These are phyloP conservation scores for Neofusicoccum laricinum DNA, from an alignment of 2,329 filamentous ascomycete genomes.

Conservation along the genomic window DNA sequence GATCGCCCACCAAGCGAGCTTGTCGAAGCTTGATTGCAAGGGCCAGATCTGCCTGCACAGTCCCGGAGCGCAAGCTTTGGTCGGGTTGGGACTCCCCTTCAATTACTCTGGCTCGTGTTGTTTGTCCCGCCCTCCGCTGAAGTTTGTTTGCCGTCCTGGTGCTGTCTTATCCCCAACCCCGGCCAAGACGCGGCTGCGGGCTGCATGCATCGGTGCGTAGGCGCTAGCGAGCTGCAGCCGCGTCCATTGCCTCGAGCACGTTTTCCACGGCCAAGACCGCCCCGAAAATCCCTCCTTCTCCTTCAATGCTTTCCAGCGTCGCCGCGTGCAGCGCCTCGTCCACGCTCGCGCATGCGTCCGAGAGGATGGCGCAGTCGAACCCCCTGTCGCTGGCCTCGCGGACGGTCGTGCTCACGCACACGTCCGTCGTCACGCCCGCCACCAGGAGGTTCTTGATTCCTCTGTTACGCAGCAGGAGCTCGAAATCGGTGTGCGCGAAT, in stretches of 20 bases:
- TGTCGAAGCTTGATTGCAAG: slow-evolving; percentile 1
- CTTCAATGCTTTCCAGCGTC: slow-evolving; percentile 23
- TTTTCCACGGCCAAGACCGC: slow-evolving; percentile 15
- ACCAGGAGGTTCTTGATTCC: slow-evolving; percentile 53
- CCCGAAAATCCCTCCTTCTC: slow-evolving; percentile 12
- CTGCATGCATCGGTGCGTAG: neutral
- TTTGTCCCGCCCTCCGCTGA: neutral
- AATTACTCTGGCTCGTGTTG: neutral
- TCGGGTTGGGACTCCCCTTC: neutral
- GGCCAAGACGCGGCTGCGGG: neutral
- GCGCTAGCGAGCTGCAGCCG: neutral
- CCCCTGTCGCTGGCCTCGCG: slow-evolving; percentile 56
- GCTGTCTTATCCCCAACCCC: neutral
- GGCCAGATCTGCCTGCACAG: neutral
- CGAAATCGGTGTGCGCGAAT: slow-evolving; percentile 55
- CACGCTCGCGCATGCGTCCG: slow-evolving; percentile 43
- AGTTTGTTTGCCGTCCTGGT: neutral
- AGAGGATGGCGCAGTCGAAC: slow-evolving; percentile 52
- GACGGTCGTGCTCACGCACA: slow-evolving; percentile 55
- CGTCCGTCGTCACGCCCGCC: slow-evolving; percentile 55
- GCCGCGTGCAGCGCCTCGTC: slow-evolving; percentile 30
- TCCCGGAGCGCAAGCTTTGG: neutral
- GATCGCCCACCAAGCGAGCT: slow-evolving; percentile 5
- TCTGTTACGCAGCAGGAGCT: slow-evolving; percentile 49
- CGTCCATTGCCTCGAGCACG: slow-evolving; percentile 25